These are phyloP conservation scores for Phaffia australis DNA, from an alignment of 768 basidiomycete species.

Conservation along the genomic window DNA sequence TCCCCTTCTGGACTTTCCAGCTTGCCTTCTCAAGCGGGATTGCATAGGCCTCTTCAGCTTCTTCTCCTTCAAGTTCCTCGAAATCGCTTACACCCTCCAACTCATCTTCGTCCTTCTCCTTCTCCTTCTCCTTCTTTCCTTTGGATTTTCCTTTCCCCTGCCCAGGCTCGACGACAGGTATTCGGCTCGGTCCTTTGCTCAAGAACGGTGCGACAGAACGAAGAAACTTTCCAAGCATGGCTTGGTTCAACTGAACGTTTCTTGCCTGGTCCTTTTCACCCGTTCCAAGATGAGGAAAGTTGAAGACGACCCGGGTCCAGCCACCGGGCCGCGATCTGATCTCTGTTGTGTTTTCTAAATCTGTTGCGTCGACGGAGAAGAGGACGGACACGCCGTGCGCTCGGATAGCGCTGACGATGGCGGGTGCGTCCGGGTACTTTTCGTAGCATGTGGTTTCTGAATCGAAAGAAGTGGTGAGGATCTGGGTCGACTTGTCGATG, in stretches of 20 bases:
- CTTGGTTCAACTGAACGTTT: constrained; percentile 81
- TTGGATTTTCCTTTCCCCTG: constrained; percentile 24
- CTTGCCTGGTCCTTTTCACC: constrained; percentile 88
- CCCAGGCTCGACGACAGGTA: constrained; percentile 40
- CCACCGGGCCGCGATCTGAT: constrained; percentile 44
- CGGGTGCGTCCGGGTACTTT: constrained; percentile 64
- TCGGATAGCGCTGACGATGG: constrained; percentile 49
- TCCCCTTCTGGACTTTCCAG: constrained; percentile 18
- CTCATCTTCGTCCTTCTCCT: constrained; percentile 28
- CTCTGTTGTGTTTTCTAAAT: constrained; percentile 49
- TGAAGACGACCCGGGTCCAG: constrained; percentile 80
- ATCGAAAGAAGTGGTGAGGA: constrained; percentile 81
- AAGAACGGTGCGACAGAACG: constrained; percentile 58
- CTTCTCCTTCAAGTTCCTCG: constrained; percentile 19
- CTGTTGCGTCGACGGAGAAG: constrained; percentile 77
- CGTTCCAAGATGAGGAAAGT: constrained; percentile 91
- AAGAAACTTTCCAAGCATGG: constrained; percentile 69
- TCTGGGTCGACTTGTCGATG: constrained; percentile 50
- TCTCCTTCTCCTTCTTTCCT: constrained; percentile 9
- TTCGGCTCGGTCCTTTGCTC: constrained; percentile 45
- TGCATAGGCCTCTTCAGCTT: constrained; percentile 8
- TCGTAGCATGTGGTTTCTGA: constrained; percentile 58
- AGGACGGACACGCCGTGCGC: constrained; percentile 57
- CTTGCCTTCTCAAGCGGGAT: background rate
- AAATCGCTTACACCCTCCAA: constrained; percentile 22